phyloP scores from a whole-genome alignment of 2,329 filamentous ascomycete species.

The Westerdykella aurantiaca region DNA sequence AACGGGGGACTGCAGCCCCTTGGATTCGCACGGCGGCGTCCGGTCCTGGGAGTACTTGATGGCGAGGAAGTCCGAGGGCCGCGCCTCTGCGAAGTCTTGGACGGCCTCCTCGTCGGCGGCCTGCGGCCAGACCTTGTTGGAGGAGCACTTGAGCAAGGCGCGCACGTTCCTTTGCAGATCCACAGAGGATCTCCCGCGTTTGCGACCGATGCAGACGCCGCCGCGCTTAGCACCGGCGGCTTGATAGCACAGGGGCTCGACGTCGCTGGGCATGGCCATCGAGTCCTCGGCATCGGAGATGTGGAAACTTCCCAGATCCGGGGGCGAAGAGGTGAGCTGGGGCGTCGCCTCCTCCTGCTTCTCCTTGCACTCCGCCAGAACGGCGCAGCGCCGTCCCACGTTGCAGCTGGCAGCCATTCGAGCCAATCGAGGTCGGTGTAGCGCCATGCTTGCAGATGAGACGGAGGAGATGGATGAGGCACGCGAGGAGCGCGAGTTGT shows the following conservation, averaged over 20 bases:
- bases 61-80: too few relatives aligned
- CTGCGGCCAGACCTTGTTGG: background rate
- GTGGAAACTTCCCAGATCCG: constrained; percentile 46
- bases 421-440: constrained; percentile 46
- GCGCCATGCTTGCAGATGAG: constrained; percentile 48
- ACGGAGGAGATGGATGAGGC: constrained; percentile 52
- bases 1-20: constrained; percentile 38
- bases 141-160: constrained; percentile 46
- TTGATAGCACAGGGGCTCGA: constrained; percentile 21
- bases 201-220: constrained; percentile 30
- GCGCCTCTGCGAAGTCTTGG: too few relatives aligned
- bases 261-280: constrained; percentile 17
- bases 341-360: constrained; percentile 29
- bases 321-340: constrained; percentile 33
- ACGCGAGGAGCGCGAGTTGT: constrained; percentile 52
- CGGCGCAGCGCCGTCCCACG: constrained; percentile 40
- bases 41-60: too few relatives aligned
- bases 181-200: constrained; percentile 58
- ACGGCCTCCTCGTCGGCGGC: too few relatives aligned
- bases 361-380: constrained; percentile 35
- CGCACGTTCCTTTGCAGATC: constrained; percentile 64
- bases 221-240: too few relatives aligned
- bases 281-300: constrained; percentile 37
- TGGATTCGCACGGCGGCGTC: constrained; percentile 5
- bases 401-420: constrained; percentile 50